These are phyloP conservation scores for Fomitopsis schrenkii DNA, from an alignment of 1,284 basidiomycete genomes.

Conservation along the genomic window DNA sequence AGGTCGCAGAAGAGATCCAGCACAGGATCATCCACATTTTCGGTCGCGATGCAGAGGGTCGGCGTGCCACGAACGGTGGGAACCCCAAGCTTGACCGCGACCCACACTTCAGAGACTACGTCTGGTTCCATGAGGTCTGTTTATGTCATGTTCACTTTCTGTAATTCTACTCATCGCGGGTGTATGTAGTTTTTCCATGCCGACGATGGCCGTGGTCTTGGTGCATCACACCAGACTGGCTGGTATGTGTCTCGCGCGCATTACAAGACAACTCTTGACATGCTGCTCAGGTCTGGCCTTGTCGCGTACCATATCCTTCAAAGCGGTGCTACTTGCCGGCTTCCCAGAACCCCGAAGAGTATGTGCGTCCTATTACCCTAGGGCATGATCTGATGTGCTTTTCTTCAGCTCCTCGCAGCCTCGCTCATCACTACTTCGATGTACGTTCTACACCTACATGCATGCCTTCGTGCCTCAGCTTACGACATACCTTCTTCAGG, in stretches of 20 bases:
- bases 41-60: constrained; percentile 81
- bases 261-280: neutral
- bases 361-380: constrained; percentile 26
- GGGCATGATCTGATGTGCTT: constrained; percentile 20
- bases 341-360: constrained; percentile 89
- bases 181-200: constrained; percentile 87
- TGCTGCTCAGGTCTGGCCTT: constrained; percentile 68
- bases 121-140: constrained; percentile 89
- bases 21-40: constrained; percentile 98
- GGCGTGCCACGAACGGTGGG: constrained; percentile 89
- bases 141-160: neutral
- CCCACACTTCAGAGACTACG: constrained; percentile 95
- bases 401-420: constrained; percentile 73
- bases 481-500: constrained; percentile 29
- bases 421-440: constrained; percentile 93
- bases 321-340: constrained; percentile 77
- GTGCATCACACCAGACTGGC: constrained; percentile 96
- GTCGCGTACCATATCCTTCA: constrained; percentile 92
- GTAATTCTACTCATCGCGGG: neutral
- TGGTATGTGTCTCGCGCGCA: constrained; percentile 51
- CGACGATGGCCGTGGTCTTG: constrained; percentile 87
- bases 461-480: neutral
- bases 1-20: constrained; percentile 95
- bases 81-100: constrained; percentile 85
- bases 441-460: constrained; percentile 36